Evolutionary conservation across 495 filamentous ascomycete genomes (phyloP), one percentile per base, ranked within the genome.

Genomic region (Poronia punctata): DNA sequence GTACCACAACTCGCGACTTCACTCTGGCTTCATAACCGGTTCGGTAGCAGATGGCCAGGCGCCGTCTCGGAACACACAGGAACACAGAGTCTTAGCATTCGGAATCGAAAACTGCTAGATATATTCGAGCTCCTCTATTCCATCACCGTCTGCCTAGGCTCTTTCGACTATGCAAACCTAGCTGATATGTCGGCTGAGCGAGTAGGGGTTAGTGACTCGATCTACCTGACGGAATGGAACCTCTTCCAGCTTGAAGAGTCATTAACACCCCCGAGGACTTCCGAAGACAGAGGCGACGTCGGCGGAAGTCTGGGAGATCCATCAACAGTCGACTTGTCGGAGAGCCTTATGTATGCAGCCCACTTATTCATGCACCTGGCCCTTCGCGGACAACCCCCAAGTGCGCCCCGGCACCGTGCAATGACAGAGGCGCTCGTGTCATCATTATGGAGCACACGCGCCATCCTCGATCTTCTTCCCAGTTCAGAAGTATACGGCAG

Each of bases 171-270:
- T 22, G 42, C 20, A 19, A 55, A 43, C 24, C 39, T 55, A 33
- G 48, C 43, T 25, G 38, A 31, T 20, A 52, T 53, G 30, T 58
- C 50, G 11, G 40, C 40, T 2, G 43, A 58, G 16, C 38, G 52
- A 21, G 28, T 55, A 16, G 48, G 50, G 9, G 43, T 58, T 29
- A 58, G 54, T 43, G 45, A 58, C 38, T 55, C 54, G 9, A 58
- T 58, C n/a, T 58, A 58, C 15, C 43, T 52, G 24, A 41, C 50
- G 7, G 54, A 58, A 42, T 58, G 52, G 52, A 51, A 49, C 20
- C 52, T 58, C 23, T 58, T 53, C 16, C 43, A 55, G 4, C 18
- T 58, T 7, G 54, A 52, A 29, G 30, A 55, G 16, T 16, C 38
- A 3, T 50, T 21, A 48, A 52, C 27, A 44, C 37, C 5, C 46